Evolutionary conservation across 164 flowering plant species (phyloP).

Genomic region (Liriodendron chinense): DNA sequence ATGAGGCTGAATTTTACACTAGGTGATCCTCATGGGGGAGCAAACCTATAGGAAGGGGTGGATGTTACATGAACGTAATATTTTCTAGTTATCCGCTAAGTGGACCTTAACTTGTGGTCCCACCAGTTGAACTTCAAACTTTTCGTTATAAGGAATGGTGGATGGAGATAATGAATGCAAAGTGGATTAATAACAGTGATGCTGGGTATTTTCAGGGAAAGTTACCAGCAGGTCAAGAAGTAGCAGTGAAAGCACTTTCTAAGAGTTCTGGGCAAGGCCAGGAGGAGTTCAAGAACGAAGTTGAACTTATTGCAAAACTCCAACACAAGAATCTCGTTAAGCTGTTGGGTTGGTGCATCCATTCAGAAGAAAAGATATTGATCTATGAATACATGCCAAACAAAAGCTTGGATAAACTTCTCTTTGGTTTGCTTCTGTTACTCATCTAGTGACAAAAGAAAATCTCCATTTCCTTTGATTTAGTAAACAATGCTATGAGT

Average conservation of each 20-base stretch:
- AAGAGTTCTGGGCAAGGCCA: conserved; percentile 34
- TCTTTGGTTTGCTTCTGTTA: conserved; percentile 23
- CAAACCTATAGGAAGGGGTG: too few relatives aligned
- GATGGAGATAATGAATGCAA: too few relatives aligned
- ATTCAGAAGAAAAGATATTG: conserved; percentile 36
- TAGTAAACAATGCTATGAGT: not conserved
- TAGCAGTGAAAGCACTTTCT: conserved; percentile 44
- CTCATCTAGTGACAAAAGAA: not conserved
- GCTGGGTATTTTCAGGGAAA: conserved; percentile 21
- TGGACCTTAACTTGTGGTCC: too few relatives aligned
- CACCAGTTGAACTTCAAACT: too few relatives aligned
- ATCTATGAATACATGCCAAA: conserved; percentile 41
- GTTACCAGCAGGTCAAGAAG: conserved; percentile 28
- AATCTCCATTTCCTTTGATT: not conserved
- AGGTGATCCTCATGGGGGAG: too few relatives aligned
- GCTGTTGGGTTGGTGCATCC: conserved; percentile 41
- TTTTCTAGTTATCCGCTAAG: too few relatives aligned
- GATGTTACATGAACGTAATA: too few relatives aligned
- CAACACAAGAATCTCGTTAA: conserved; percentile 56
- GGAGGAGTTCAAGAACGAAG: conserved; percentile 44
- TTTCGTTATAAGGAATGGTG: too few relatives aligned
- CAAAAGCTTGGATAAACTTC: conserved; percentile 27
- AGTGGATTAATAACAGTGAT: too few relatives aligned
- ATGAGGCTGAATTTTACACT: too few relatives aligned
- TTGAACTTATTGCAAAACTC: conserved; percentile 36